These are phyloP conservation scores for Fusarium multiceps DNA, from an alignment of 2,329 filamentous ascomycete species.

Conservation along the genomic window DNA sequence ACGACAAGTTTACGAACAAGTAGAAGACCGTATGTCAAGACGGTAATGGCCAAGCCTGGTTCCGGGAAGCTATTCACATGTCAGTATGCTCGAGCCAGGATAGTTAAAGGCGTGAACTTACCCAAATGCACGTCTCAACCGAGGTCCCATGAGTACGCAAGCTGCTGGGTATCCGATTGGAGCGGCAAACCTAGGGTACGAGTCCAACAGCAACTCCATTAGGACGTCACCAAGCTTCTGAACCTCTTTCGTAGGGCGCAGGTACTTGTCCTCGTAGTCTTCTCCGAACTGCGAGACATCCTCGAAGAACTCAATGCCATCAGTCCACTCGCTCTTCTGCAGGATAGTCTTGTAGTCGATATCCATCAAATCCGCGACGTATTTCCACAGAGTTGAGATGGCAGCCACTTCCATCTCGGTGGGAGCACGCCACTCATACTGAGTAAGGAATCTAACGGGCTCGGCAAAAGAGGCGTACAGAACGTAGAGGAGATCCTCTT, in stretches of 20 bases:
- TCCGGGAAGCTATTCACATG: constrained; percentile 54
- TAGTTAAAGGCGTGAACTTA: constrained; percentile 50
- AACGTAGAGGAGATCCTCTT: constrained; percentile 55
- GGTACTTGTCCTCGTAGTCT: constrained; percentile 67
- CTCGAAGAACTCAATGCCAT: constrained; percentile 64
- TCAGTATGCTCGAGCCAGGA: constrained; percentile 21
- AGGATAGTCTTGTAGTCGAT: constrained; percentile 63
- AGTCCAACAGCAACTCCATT: constrained; percentile 68
- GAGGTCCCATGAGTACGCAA: constrained; percentile 71
- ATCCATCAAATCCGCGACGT: constrained; percentile 75
- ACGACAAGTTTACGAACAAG: constrained; percentile 64
- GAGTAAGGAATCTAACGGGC: constrained; percentile 70
- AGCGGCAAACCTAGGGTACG: constrained; percentile 60
- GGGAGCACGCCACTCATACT: constrained; percentile 76
- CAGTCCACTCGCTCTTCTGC: constrained; percentile 54
- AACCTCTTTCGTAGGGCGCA: constrained; percentile 65
- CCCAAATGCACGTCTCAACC: constrained; percentile 73
- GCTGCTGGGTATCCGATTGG: constrained; percentile 63
- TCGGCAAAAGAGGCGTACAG: constrained; percentile 72
- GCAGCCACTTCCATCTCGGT: constrained; percentile 76
- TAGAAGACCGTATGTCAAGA: constrained; percentile 61
- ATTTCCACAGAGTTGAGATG: constrained; percentile 76
- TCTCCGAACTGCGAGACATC: constrained; percentile 62
- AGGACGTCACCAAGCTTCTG: constrained; percentile 67
- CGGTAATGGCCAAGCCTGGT: constrained; percentile 52